Evolutionary conservation across 2,329 filamentous ascomycete species (phyloP).

Genomic region (Xylariomycetidae sp.): DNA sequence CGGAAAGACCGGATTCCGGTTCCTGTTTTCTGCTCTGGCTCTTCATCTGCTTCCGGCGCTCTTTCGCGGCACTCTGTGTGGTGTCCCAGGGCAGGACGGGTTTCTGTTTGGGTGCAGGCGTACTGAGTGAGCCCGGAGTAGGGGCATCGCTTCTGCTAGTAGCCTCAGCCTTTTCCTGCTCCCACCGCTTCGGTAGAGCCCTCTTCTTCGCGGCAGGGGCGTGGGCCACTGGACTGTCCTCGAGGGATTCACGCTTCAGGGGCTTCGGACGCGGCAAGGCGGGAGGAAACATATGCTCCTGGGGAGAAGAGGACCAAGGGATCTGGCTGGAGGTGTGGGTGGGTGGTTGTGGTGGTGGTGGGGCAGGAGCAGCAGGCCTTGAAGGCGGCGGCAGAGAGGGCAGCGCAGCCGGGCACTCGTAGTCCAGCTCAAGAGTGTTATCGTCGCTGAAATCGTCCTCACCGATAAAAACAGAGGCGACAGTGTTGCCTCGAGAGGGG

Average conservation of each 20-base stretch:
- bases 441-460: conserved; percentile 88
- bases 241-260: conserved; percentile 37
- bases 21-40: conserved; percentile 49
- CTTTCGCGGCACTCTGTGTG: conserved; percentile 67
- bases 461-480: conserved; percentile 52
- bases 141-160: too few relatives aligned
- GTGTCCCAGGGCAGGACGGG: conserved; percentile 58
- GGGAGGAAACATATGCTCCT: conserved; percentile 39
- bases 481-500: conserved; percentile 18
- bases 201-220: conserved; percentile 49
- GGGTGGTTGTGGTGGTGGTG: conserved; percentile 10
- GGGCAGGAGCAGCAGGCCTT: conserved; percentile 17
- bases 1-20: conserved; percentile 33
- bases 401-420: conserved; percentile 52
- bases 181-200: conserved; percentile 51
- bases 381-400: conserved; percentile 28
- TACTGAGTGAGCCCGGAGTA: conserved; percentile 20
- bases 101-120: conserved; percentile 30
- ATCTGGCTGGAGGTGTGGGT: conserved; percentile 30
- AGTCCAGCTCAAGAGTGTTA: conserved; percentile 64
- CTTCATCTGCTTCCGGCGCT: conserved; percentile 69
- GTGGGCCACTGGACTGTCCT: conserved; percentile 20
- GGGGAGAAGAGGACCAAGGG: conserved; percentile 68
- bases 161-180: conserved; percentile 23
- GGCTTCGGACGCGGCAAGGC: conserved; percentile 19